phyloP scores from a whole-genome alignment of 116 monocot genomes.

The Iris pallida region DNA sequence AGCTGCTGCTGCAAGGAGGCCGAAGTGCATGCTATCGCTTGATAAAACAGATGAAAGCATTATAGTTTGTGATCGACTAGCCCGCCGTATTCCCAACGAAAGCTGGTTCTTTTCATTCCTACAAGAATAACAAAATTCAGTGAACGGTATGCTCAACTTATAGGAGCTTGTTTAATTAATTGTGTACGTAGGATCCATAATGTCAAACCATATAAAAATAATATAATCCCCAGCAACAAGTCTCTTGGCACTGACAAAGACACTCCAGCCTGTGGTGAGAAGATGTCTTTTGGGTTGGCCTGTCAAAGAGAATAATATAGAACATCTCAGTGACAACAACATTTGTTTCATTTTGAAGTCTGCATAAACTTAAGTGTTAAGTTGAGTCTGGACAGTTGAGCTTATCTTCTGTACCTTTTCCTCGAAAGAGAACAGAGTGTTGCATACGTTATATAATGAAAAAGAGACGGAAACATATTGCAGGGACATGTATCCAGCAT shows the following conservation, averaged over 20 bases:
- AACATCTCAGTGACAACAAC: no score
- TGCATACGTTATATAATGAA: no score
- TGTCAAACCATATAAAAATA: slow-evolving; percentile 58
- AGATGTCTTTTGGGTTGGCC: slow-evolving; percentile 85
- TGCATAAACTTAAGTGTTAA: no score
- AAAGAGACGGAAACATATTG: no score
- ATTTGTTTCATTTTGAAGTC: no score
- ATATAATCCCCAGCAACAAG: slow-evolving; percentile 80
- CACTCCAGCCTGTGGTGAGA: slow-evolving; percentile 81
- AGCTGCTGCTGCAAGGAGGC: slow-evolving; percentile 97
- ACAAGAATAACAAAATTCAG: not conserved
- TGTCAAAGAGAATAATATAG: slow-evolving; percentile 7
- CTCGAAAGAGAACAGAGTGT: no score
- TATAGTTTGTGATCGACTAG: slow-evolving; percentile 70
- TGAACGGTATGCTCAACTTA: not conserved
- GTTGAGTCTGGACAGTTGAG: no score
- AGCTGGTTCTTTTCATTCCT: slow-evolving; percentile 99
- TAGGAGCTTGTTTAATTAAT: no score
- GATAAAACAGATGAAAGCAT: slow-evolving; percentile 94
- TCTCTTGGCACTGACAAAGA: slow-evolving; percentile 82
- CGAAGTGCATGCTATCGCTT: slow-evolving; percentile 98
- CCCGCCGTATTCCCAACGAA: slow-evolving; percentile 78
- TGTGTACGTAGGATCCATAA: not conserved
- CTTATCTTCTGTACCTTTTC: no score
- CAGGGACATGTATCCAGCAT: no score